Evolutionary conservation across 805 yeast species (phyloP).

Genomic region (Jamesozyma jinghongensis): DNA sequence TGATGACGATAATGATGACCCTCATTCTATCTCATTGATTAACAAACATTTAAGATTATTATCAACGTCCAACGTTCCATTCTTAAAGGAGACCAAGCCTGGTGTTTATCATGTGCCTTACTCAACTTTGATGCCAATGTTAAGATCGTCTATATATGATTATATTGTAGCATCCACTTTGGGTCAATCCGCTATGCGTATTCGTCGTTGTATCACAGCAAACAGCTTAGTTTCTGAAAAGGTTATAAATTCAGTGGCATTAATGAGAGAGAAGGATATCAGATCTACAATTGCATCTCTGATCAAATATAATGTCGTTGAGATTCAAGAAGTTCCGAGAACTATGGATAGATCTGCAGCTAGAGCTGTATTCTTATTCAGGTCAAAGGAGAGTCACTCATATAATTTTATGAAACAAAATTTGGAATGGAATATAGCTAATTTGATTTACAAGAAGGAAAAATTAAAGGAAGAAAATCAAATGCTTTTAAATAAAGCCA

Average conservation of each 20-base stretch:
- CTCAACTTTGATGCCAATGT: slow-evolving; percentile 37
- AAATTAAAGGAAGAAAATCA: slow-evolving; percentile 49
- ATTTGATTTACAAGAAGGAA: slow-evolving; percentile 45
- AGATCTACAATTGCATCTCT: slow-evolving; percentile 61
- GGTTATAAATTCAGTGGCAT: slow-evolving; percentile 59
- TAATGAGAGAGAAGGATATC: slow-evolving; percentile 69
- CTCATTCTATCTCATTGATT: slow-evolving; percentile 31
- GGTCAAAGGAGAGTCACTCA: slow-evolving; percentile 50
- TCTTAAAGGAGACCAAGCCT: slow-evolving; percentile 49
- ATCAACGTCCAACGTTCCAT: slow-evolving; percentile 42
- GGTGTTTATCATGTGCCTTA: slow-evolving; percentile 58
- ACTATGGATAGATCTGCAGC: slow-evolving; percentile 87
- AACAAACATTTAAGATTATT: slow-evolving; percentile 65
- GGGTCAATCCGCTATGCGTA: slow-evolving; percentile 59
- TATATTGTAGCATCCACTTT: slow-evolving; percentile 49
- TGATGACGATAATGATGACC: slow-evolving; percentile 29
- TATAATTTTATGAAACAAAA: slow-evolving; percentile 40
- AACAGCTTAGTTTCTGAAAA: slow-evolving; percentile 78
- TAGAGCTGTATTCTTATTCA: slow-evolving; percentile 75
- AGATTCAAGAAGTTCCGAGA: slow-evolving; percentile 89
- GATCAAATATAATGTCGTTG: slow-evolving; percentile 61
- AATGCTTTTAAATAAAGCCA: slow-evolving; percentile 66
- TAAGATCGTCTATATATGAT: slow-evolving; percentile 46
- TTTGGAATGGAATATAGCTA: slow-evolving; percentile 38
- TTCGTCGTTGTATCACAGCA: slow-evolving; percentile 67